Conservation (phyloP, 2,329 filamentous ascomycete species). For the Trichoderma brevicompactum region DNA sequence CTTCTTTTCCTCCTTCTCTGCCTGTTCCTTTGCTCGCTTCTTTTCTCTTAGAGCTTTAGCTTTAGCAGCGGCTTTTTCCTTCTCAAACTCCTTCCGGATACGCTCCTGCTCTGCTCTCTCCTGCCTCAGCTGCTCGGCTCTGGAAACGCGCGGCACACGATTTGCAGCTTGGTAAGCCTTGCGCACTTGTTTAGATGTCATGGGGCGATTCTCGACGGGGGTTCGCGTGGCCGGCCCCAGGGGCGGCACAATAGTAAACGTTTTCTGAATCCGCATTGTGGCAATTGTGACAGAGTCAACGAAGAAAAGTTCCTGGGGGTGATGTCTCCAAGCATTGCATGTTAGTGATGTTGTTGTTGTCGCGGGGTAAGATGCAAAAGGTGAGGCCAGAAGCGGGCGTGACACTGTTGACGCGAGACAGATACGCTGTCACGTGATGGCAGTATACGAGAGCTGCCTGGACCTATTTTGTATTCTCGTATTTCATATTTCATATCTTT, state of each 20-base stretch:
- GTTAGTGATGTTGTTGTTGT: constrained; percentile 17
- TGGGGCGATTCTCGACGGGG: constrained; percentile 37
- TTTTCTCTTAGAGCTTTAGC: constrained; percentile 57
- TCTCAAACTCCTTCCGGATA: constrained; percentile 57
- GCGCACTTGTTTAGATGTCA: constrained; percentile 50
- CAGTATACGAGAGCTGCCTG: neutral
- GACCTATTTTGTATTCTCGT: neutral
- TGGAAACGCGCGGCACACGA: constrained; percentile 44
- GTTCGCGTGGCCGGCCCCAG: constrained; percentile 33
- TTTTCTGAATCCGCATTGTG: constrained; percentile 48
- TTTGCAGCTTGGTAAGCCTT: constrained; percentile 46
- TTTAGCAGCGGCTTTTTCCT: constrained; percentile 52
- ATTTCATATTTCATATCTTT: too few relatives aligned
- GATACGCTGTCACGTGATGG: constrained; percentile 32
- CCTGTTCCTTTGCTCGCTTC: constrained; percentile 59
- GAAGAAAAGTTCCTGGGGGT: neutral
- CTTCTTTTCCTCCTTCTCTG: constrained; percentile 54
- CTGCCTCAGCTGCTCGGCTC: constrained; percentile 45
- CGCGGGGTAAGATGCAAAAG: constrained; percentile 13
- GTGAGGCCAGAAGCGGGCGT: neutral
- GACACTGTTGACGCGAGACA: constrained; percentile 28
- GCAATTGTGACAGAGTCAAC: neutral
- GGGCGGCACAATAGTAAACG: constrained; percentile 51
- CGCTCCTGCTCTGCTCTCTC: constrained; percentile 58
- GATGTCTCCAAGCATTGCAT: constrained; percentile 7